Evolutionary conservation across 192 early-diverging fungal genomes (phyloP).

Genomic region (Coemansia sp.): DNA sequence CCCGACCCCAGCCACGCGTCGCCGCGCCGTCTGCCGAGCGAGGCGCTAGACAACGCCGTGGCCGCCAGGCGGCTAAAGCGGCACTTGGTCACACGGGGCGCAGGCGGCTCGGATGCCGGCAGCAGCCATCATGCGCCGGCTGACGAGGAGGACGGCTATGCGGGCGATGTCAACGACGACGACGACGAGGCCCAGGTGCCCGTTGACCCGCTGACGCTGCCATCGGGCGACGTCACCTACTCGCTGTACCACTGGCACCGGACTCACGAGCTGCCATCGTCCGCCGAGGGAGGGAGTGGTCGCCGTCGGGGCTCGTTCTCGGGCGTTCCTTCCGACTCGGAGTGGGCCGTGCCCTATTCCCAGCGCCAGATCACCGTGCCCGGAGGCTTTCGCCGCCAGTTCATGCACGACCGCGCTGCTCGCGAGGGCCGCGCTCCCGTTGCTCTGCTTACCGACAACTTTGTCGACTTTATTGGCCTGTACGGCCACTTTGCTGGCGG

Average conservation of each 20-base stretch:
- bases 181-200: constrained; percentile 17
- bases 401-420: constrained; percentile 68
- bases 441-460: constrained; percentile 74
- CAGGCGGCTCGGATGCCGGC: background rate
- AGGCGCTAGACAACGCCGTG: constrained; percentile 10
- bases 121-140: background rate
- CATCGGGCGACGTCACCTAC: constrained; percentile 70
- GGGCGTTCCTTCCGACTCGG: constrained; percentile 32
- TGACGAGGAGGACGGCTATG: constrained; percentile 27
- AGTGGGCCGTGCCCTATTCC: constrained; percentile 37
- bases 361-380: constrained; percentile 59
- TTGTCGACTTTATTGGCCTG: constrained; percentile 89
- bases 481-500: constrained; percentile 94
- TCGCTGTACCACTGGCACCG: constrained; percentile 86
- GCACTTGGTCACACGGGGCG: constrained; percentile 60
- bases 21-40: background rate
- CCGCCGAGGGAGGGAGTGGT: background rate
- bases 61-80: constrained; percentile 63
- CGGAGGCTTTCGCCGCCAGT: constrained; percentile 85
- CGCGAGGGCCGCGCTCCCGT: constrained; percentile 59
- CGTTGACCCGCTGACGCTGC: constrained; percentile 54
- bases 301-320: constrained; percentile 28
- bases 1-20: constrained; percentile 12
- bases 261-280: constrained; percentile 43
- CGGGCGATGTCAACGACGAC: constrained; percentile 29